phyloP scores from a whole-genome alignment of 805 yeast species.

The Kazachstania africana region DNA sequence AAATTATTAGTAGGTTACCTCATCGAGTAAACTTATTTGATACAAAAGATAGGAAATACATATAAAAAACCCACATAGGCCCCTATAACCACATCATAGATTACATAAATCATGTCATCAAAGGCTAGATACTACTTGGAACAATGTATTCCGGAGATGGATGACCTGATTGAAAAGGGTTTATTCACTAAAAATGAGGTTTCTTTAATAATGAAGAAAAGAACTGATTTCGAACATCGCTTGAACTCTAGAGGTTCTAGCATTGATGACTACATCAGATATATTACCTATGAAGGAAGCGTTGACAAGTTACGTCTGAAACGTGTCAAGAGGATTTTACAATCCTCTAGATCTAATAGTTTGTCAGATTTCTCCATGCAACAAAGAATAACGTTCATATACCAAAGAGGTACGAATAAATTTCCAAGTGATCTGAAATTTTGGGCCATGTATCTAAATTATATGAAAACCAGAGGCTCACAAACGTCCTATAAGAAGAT shows the following conservation, averaged over 20 bases:
- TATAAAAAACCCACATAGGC: too few species aligned
- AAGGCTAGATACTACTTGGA: slow-evolving; percentile 47
- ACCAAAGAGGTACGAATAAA: slow-evolving; percentile 68
- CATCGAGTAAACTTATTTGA: too few species aligned
- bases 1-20: too few species aligned
- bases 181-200: slow-evolving; percentile 76
- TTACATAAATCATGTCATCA: too few species aligned
- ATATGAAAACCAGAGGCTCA: slow-evolving; percentile 39
- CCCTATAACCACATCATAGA: too few species aligned
- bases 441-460: slow-evolving; percentile 70
- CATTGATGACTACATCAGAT: slow-evolving; percentile 64
- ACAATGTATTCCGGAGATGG: slow-evolving; percentile 80
- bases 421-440: slow-evolving; percentile 67
- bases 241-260: slow-evolving; percentile 73
- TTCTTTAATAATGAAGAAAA: slow-evolving; percentile 72
- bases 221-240: slow-evolving; percentile 93
- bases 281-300: slow-evolving; percentile 69
- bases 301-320: slow-evolving; percentile 69
- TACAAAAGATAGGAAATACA: too few species aligned
- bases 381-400: slow-evolving; percentile 70
- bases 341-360: slow-evolving; percentile 47
- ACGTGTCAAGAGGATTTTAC: slow-evolving; percentile 50
- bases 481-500: slow-evolving; percentile 59
- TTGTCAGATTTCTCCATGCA: slow-evolving; percentile 81
- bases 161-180: slow-evolving; percentile 72